phyloP scores from a whole-genome alignment of 148 eudicot species.

The Cornus controversa region DNA sequence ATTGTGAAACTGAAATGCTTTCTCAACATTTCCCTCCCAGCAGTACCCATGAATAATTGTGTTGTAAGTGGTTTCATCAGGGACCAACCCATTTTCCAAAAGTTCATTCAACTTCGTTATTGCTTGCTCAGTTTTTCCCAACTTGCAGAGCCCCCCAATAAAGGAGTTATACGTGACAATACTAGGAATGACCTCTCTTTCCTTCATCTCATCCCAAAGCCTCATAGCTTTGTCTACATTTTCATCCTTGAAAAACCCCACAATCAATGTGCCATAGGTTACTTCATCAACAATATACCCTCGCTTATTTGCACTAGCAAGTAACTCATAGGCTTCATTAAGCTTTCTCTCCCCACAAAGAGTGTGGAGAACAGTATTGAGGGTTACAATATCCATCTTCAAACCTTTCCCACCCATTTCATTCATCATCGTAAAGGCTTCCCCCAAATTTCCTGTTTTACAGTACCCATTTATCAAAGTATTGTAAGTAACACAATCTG shows the following conservation, averaged over 20 bases:
- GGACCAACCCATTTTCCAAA: constrained; percentile 64
- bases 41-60: constrained; percentile 83
- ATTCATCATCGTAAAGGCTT: constrained; percentile 63
- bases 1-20: constrained; percentile 81
- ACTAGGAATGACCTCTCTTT: constrained; percentile 53
- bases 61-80: constrained; percentile 76
- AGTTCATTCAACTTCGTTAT: constrained; percentile 71
- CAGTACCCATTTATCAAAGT: constrained; percentile 72
- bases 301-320: constrained; percentile 35
- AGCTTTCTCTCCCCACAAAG: constrained; percentile 62
- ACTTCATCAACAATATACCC: constrained; percentile 79
- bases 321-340: constrained; percentile 57
- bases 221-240: constrained; percentile 54
- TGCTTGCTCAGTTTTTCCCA: constrained; percentile 63
- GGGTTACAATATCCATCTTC: constrained; percentile 65
- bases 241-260: constrained; percentile 56
- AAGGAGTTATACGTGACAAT: constrained; percentile 68
- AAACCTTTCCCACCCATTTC: constrained; percentile 58
- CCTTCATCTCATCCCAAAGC: constrained; percentile 86
- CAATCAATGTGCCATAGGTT: constrained; percentile 75
- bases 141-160: constrained; percentile 77
- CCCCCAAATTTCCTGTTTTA: constrained; percentile 55
- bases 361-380: constrained; percentile 63
- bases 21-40: constrained; percentile 77
- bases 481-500: constrained; percentile 66